Conservation (phyloP, 306 rosid species). For the Quillaja saponaria region DNA sequence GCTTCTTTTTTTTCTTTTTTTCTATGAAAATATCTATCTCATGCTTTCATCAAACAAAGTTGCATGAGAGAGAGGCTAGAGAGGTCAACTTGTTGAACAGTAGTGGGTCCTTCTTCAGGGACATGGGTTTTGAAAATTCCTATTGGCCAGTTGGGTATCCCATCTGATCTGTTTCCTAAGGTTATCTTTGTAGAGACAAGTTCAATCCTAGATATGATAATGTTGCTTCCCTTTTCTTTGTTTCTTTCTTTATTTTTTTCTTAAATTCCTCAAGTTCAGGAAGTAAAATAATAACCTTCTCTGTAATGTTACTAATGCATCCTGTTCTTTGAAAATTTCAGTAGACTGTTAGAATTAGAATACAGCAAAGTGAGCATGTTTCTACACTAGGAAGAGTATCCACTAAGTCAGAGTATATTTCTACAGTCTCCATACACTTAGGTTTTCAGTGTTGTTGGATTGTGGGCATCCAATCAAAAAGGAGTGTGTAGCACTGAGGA, state of each 20-base stretch:
- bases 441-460: not conserved
- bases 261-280: slow-evolving; percentile 11
- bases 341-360: not conserved
- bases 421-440: not conserved
- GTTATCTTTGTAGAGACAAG: not conserved
- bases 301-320: too few species aligned
- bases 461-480: too few species aligned
- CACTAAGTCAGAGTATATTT: slow-evolving; percentile 6
- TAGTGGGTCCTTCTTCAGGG: slow-evolving; percentile 37
- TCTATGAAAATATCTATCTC: too few species aligned
- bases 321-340: slow-evolving; percentile 14
- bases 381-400: slow-evolving; percentile 4
- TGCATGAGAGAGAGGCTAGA: slow-evolving; percentile 39
- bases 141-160: not conserved
- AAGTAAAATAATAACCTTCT: slow-evolving; percentile 18
- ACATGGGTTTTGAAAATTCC: slow-evolving; percentile 2
- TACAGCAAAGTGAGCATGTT: slow-evolving; percentile 1
- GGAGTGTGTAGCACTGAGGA: too few species aligned
- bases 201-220: slow-evolving; percentile 3
- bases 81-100: slow-evolving; percentile 23
- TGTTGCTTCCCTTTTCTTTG: not conserved
- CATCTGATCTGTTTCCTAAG: slow-evolving; percentile 10
- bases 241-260: not conserved
- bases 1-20: too few species aligned
- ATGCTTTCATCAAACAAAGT: slow-evolving; percentile 38